Percentiles rank a stretch among this genome's conserved stretches.
Evolutionary conservation across 192 early-diverging fungal genomes (phyloP).

Genomic region (Martensiomyces pterosporus): DNA sequence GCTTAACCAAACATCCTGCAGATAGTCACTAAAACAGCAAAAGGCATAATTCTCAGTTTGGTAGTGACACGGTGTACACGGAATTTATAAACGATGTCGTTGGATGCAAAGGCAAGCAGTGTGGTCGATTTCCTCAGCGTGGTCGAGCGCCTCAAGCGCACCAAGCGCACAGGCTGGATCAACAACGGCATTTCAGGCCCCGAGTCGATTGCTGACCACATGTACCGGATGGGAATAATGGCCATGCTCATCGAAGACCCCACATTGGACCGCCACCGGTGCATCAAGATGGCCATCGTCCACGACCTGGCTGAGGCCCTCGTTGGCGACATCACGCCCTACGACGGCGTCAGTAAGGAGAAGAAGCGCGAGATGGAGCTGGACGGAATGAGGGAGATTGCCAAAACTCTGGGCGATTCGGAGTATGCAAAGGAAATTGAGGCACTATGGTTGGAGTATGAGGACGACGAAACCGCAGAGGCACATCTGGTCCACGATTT

Average conservation of each 20-base stretch:
- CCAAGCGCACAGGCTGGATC: conserved; percentile 93
- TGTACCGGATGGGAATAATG: conserved; percentile 92
- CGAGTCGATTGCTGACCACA: conserved; percentile 93
- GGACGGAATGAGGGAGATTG: conserved; percentile 45
- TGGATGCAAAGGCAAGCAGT: conserved; percentile 23
- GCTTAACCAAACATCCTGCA: too few species aligned
- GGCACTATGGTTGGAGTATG: conserved; percentile 82
- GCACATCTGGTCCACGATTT: conserved; percentile 83
- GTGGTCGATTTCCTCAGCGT: conserved; percentile 73
- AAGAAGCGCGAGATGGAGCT: conserved; percentile 72
- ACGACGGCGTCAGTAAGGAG: conserved; percentile 69
- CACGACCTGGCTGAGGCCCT: conserved; percentile 84
- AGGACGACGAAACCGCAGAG: conserved; percentile 67
- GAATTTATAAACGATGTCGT: neutral
- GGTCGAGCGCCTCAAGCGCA: conserved; percentile 82
- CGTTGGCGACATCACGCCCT: conserved; percentile 85
- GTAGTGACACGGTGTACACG: too few species aligned
- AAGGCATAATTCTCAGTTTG: too few species aligned
- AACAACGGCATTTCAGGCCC: conserved; percentile 61
- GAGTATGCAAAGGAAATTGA: conserved; percentile 66
- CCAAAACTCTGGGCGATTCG: conserved; percentile 53
- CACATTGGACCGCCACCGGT: conserved; percentile 57
- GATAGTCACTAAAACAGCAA: too few species aligned
- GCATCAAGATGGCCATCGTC: conserved; percentile 89
- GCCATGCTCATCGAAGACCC: conserved; percentile 78